phyloP scores from a whole-genome alignment of 495 filamentous ascomycete genomes.

The Neurospora hispaniola region DNA sequence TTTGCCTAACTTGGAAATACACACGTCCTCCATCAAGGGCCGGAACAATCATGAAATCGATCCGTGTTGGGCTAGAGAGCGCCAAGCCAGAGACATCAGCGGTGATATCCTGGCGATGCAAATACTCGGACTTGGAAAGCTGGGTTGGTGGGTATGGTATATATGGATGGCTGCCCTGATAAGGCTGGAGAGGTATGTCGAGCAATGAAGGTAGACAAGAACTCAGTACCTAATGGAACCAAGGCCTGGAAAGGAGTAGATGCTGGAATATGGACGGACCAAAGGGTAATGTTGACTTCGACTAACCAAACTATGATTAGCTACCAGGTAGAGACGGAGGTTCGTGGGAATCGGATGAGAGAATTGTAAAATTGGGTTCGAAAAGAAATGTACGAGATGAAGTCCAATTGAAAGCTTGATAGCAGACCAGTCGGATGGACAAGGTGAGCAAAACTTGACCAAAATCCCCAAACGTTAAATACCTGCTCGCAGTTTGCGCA shows the following conservation, averaged over 20 bases:
- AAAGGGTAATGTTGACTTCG: neutral
- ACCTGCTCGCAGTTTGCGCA: constrained; percentile 18
- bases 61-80: constrained; percentile 14
- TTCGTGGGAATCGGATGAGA: neutral
- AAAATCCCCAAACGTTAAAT: constrained; percentile 7
- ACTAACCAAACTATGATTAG: neutral
- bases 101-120: neutral
- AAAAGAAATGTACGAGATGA: neutral
- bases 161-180: neutral
- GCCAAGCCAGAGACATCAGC: constrained; percentile 22
- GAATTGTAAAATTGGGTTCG: neutral
- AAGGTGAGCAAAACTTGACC: neutral
- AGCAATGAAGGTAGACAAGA: neutral
- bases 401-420: neutral
- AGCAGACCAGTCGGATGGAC: neutral
- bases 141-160: neutral
- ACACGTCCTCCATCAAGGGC: constrained; percentile 17
- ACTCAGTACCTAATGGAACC: neutral
- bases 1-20: constrained; percentile 14
- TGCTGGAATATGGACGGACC: neutral
- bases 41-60: constrained; percentile 9
- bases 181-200: neutral
- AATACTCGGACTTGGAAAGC: constrained; percentile 1
- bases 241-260: neutral
- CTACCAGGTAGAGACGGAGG: neutral